Evolutionary conservation across 345 rosid genomes (phyloP).

Genomic region (Excoecaria agallocha): DNA sequence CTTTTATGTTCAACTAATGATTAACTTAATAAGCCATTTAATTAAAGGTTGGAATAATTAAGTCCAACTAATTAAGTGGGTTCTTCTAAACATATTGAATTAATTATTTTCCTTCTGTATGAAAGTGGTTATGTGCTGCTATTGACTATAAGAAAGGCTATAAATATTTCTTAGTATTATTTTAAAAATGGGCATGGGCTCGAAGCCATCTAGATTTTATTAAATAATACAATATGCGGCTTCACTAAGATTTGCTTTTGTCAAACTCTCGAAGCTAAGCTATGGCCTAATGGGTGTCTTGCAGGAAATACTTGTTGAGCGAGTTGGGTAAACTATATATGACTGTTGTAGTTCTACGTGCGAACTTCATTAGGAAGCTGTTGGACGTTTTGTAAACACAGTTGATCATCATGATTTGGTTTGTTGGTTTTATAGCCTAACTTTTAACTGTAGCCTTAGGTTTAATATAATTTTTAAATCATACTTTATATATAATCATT

Average conservation of each 20-base stretch:
- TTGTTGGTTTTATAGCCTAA: too few species aligned
- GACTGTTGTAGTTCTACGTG: too few species aligned
- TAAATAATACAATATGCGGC: constrained; percentile 13
- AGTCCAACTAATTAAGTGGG: neutral
- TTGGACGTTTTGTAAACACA: neutral
- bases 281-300: too few species aligned
- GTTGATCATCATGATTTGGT: too few species aligned
- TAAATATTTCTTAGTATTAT: neutral
- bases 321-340: neutral
- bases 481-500: too few species aligned
- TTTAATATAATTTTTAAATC: too few species aligned
- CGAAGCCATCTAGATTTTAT: constrained; percentile 4
- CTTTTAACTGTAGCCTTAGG: too few species aligned
- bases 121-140: constrained; percentile 31
- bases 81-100: neutral
- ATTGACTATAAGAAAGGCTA: constrained; percentile 10
- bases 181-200: constrained; percentile 20
- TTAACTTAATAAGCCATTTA: too few species aligned
- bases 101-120: too few species aligned
- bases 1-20: too few species aligned
- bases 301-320: too few species aligned
- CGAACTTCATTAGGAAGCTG: neutral
- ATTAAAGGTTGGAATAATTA: too few species aligned
- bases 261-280: neutral
- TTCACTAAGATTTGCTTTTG: constrained; percentile 14